phyloP scores from a whole-genome alignment of 331 rosid genomes.

The Malus hybrid region DNA sequence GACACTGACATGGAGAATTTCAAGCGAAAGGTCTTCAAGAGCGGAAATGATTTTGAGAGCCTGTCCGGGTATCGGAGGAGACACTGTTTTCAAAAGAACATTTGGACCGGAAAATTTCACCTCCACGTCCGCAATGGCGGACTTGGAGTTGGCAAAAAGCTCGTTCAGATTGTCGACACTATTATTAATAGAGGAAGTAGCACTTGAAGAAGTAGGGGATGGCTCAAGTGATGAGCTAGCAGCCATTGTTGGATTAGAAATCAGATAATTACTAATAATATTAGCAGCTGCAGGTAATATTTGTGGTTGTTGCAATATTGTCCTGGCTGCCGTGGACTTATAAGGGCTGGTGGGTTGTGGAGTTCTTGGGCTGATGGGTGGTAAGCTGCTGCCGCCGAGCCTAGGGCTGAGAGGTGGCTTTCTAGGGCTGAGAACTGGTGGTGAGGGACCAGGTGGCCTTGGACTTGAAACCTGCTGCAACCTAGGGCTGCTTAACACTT shows the following conservation, averaged over 20 bases:
- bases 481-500: conserved; percentile 93
- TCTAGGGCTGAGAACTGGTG: conserved; percentile 56
- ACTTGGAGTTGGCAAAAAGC: conserved; percentile 70
- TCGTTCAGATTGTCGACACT: conserved; percentile 45
- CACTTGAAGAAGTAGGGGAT: conserved; percentile 61
- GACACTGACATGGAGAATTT: conserved; percentile 56
- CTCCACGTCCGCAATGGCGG: conserved; percentile 77
- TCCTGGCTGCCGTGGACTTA: conserved; percentile 26
- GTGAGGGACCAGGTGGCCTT: conserved; percentile 36
- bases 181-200: conserved; percentile 31
- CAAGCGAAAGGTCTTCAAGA: conserved; percentile 73
- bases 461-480: conserved; percentile 53
- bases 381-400: conserved; percentile 34
- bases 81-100: conserved; percentile 68
- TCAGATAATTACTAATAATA: conserved; percentile 9
- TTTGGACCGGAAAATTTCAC: conserved; percentile 93
- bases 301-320: neutral
- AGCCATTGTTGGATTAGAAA: conserved; percentile 26
- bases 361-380: conserved; percentile 79
- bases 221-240: conserved; percentile 41
- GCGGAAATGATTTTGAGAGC: conserved; percentile 68
- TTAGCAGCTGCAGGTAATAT: neutral
- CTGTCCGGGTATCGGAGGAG: conserved; percentile 77
- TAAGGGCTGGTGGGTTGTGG: conserved; percentile 91
- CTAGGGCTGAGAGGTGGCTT: conserved; percentile 80